Evolutionary conservation across 2,329 filamentous ascomycete genomes (phyloP).

Genomic region (Aureobasidium zeae): DNA sequence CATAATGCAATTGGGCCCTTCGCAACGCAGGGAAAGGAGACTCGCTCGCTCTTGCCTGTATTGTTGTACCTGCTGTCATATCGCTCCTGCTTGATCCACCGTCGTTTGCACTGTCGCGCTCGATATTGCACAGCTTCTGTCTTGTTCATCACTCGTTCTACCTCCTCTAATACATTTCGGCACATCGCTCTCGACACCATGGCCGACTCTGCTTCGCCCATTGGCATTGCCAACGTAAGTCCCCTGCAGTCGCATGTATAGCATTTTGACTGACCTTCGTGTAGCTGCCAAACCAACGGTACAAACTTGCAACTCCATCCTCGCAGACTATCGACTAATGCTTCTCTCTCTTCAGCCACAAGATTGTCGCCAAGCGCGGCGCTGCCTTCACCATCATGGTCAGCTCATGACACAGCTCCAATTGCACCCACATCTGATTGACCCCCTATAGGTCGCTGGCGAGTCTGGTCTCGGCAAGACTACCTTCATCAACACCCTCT

Average conservation of each 20-base stretch:
- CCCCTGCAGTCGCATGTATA: constrained; percentile 10
- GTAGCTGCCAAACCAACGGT: constrained; percentile 62
- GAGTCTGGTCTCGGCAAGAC: constrained; percentile 98
- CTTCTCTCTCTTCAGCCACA: constrained; percentile 48
- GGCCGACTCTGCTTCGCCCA: constrained; percentile 57
- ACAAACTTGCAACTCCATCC: constrained; percentile 27
- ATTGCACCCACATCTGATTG: constrained; percentile 24
- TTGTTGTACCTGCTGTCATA: not conserved
- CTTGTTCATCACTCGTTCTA: constrained; percentile 1
- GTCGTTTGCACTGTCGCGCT: constrained; percentile 6
- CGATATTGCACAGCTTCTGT: not conserved
- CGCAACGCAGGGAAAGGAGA: constrained; percentile 13
- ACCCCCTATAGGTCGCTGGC: constrained; percentile 69
- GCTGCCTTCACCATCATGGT: constrained; percentile 99
- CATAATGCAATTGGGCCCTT: not conserved
- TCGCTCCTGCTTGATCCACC: constrained; percentile 1
- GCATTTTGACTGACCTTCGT: constrained; percentile 28
- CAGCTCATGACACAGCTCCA: constrained; percentile 25
- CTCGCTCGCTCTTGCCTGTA: constrained; percentile 3
- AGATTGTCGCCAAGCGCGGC: constrained; percentile 73
- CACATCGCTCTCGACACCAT: constrained; percentile 33
- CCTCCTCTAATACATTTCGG: not conserved
- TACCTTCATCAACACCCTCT: constrained; percentile 99
- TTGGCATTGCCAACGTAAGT: constrained; percentile 67
- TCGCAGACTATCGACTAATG: constrained; percentile 26